These are phyloP conservation scores for Murraya paniculata DNA, from an alignment of 345 rosid genomes.

Conservation along the genomic window DNA sequence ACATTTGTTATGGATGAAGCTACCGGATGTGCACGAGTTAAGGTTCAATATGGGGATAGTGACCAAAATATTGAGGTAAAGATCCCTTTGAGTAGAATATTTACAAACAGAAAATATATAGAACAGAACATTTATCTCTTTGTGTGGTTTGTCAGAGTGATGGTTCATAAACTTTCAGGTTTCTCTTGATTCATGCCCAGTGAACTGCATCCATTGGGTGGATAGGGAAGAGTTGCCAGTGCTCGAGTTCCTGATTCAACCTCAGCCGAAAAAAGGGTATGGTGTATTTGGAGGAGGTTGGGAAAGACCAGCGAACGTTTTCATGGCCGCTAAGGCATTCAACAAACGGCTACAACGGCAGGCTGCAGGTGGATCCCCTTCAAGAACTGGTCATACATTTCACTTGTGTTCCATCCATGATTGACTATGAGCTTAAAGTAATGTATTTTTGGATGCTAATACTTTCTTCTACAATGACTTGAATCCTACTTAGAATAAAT, in stretches of 20 bases:
- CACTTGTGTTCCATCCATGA: not conserved
- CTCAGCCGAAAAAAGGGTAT: conserved; percentile 43
- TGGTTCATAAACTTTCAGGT: conserved; percentile 29
- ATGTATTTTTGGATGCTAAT: not conserved
- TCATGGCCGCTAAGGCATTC: conserved; percentile 51
- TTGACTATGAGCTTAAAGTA: not conserved
- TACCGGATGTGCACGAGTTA: conserved; percentile 53
- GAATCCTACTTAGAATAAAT: not conserved
- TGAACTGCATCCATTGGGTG: conserved; percentile 66
- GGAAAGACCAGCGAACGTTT: conserved; percentile 54
- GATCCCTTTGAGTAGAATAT: not conserved
- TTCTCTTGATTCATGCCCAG: conserved; percentile 60
- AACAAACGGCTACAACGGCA: conserved; percentile 36
- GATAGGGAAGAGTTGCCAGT: conserved; percentile 45
- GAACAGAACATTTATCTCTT: not conserved
- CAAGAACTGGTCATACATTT: conserved; percentile 15
- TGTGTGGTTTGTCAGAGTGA: not conserved
- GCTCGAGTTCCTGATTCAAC: conserved; percentile 50
- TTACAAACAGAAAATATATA: not conserved
- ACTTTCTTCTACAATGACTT: not conserved
- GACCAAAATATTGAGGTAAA: conserved; percentile 48
- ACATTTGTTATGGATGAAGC: conserved; percentile 52
- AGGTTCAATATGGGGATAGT: conserved; percentile 51
- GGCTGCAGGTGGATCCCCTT: conserved; percentile 15
- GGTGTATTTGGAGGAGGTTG: conserved; percentile 66